Evolutionary conservation across 768 basidiomycete genomes (phyloP).

Genomic region (Suillus subluteus): DNA sequence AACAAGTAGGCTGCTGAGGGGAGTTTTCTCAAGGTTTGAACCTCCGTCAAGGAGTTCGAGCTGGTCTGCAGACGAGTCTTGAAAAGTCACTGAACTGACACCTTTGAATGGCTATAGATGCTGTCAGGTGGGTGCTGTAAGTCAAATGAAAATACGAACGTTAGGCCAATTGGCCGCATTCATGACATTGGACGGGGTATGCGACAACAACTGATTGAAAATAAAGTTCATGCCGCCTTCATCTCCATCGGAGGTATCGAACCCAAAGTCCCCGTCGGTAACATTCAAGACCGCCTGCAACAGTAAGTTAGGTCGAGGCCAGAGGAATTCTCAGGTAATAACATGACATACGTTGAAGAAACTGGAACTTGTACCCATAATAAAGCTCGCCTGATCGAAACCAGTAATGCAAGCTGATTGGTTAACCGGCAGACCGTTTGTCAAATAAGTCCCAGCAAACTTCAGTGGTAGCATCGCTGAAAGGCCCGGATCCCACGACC

Average conservation of each 20-base stretch:
- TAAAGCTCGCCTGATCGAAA: conserved; percentile 75
- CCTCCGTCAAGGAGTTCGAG: conserved; percentile 74
- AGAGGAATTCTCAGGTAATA: background rate
- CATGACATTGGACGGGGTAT: conserved; percentile 55
- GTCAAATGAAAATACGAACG: conserved; percentile 24
- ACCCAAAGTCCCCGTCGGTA: conserved; percentile 43
- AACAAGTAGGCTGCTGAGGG: conserved; percentile 71
- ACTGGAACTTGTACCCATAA: conserved; percentile 77
- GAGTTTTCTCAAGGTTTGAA: conserved; percentile 71
- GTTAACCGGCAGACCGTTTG: conserved; percentile 57
- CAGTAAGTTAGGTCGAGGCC: background rate
- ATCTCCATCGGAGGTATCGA: conserved; percentile 36
- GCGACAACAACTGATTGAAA: conserved; percentile 49
- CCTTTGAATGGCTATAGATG: conserved; percentile 51
- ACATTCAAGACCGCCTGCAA: conserved; percentile 55
- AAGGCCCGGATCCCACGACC: conserved; percentile 72
- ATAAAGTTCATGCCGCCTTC: conserved; percentile 49
- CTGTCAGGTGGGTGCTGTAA: conserved; percentile 11
- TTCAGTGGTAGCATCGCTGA: conserved; percentile 70
- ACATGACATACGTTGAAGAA: conserved; percentile 57
- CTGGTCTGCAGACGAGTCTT: conserved; percentile 54
- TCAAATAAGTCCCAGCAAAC: conserved; percentile 66
- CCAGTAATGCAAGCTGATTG: conserved; percentile 66
- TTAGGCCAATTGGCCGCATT: conserved; percentile 65
- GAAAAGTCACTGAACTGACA: conserved; percentile 50